A percentile compares a stretch with the other conserved stretches of the same genome.
phyloP scores from a whole-genome alignment of 805 yeast genomes.

The Maudiozyma pseudohumilis region DNA sequence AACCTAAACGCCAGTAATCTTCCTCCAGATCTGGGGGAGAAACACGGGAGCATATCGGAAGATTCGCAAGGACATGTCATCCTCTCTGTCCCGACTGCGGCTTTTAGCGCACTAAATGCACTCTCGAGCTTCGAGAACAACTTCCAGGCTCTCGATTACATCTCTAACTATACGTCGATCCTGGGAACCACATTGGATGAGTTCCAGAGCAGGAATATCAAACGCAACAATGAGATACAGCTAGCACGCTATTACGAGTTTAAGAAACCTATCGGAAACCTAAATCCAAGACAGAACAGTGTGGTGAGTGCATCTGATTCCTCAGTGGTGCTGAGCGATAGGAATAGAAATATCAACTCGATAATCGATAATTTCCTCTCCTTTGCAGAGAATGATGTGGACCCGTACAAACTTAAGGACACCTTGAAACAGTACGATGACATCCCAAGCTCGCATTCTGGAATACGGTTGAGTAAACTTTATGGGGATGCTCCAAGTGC shows the following conservation, averaged over 20 bases:
- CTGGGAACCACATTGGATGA: conserved; percentile 3
- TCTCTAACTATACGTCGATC: conserved; percentile 3
- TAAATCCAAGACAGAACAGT: conserved; percentile 14
- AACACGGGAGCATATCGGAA: background rate
- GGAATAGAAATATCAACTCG: conserved; percentile 7
- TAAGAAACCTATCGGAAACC: conserved; percentile 8
- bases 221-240: conserved; percentile 3
- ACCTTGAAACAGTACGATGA: background rate
- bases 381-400: conserved; percentile 9
- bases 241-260: conserved; percentile 5
- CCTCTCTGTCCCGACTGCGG: background rate
- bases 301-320: conserved; percentile 13
- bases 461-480: background rate
- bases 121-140: background rate
- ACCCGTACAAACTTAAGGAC: conserved; percentile 8
- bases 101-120: background rate
- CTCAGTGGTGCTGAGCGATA: conserved; percentile 10
- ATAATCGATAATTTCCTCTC: conserved; percentile 13
- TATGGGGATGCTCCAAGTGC: background rate
- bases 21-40: background rate
- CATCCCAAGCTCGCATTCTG: background rate
- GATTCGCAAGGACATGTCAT: background rate
- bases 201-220: background rate
- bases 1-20: no score
- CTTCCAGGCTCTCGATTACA: conserved; percentile 3